A percentile compares a stretch with the other conserved stretches of the same genome.
Evolutionary conservation across 2,329 filamentous ascomycete genomes (phyloP).

Genomic region (Rosellinia necatrix): DNA sequence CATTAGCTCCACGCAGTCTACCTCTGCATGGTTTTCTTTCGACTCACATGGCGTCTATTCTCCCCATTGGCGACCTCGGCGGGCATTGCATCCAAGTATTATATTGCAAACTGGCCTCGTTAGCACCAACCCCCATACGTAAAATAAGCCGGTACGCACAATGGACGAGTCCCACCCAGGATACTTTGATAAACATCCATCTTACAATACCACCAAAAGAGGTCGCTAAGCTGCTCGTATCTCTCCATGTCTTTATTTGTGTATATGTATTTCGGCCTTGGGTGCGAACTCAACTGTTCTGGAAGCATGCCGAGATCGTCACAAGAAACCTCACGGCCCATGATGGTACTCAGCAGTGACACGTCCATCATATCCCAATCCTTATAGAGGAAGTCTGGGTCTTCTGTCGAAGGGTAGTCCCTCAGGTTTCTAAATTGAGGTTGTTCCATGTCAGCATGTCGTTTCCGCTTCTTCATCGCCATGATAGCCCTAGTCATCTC

Average conservation of each 20-base stretch:
- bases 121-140: conserved; percentile 10
- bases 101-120: conserved; percentile 70
- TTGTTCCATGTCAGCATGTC: conserved; percentile 36
- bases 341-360: conserved; percentile 50
- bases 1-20: conserved; percentile 31
- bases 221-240: conserved; percentile 80
- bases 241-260: conserved; percentile 72
- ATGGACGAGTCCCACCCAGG: conserved; percentile 79
- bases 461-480: conserved; percentile 56
- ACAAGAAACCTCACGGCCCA: conserved; percentile 57
- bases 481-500: conserved; percentile 74
- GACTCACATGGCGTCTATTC: conserved; percentile 71
- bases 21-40: not conserved
- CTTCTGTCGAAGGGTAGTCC: conserved; percentile 32
- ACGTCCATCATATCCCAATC: conserved; percentile 45
- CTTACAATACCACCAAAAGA: conserved; percentile 96
- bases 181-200: conserved; percentile 93
- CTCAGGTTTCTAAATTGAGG: conserved; percentile 32
- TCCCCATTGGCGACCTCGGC: conserved; percentile 79
- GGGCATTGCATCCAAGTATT: conserved; percentile 84
- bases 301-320: conserved; percentile 53
- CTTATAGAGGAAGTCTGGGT: conserved; percentile 35
- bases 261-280: conserved; percentile 39
- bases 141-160: conserved; percentile 64
- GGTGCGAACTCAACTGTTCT: conserved; percentile 36